Base-by-base conservation (phyloP, 305 asterid species). In the Fraxinus velutina region DNA sequence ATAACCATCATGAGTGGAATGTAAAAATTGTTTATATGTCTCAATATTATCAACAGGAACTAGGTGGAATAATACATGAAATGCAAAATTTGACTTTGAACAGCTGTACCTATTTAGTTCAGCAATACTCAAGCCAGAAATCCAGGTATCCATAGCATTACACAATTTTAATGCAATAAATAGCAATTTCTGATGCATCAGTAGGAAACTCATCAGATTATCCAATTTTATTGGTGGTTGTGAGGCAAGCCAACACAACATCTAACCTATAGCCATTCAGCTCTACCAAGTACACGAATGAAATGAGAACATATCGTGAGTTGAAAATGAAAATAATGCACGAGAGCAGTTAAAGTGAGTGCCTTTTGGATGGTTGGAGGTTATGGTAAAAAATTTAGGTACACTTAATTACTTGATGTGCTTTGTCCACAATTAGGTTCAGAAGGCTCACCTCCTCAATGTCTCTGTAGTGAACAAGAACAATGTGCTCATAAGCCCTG, bases 381-480 rank as follows among this genome's bases (percentile, higher is more conserved):
- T 47, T 44, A 76, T 37, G 34, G 72, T 47, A 80, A 66, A 19
- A 37, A 42, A 42, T 60, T 68, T 9, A 37, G 17, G 55, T 30
- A 17, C 6, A 34, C 66, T 75, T 29, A 62, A 80, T 24, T 70
- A 66, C 74, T 22, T 85, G 2, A 55, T 77, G 44, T 24, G 76
- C 32, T 79, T 72, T 76, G 70, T 80, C 84, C 72, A 50, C 71
- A 77, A 79, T 76, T 60, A 55, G 39, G 79, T 36, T 42, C 74
- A 42, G 83, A 79, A 82, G 81, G 79, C 93, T 89, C 81, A 93
- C 99, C 98, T 88, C 91, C 27, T 29, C 86, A 88, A 90, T 86
- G 83, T 96, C 97, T 92, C 98, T 90, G 93, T 96, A 96, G 91
- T 94, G 99, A 82, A 96, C 99, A 78, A 96, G 97, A 86, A 96